phyloP scores from a whole-genome alignment of 306 rosid species.

The Prunus mira region DNA sequence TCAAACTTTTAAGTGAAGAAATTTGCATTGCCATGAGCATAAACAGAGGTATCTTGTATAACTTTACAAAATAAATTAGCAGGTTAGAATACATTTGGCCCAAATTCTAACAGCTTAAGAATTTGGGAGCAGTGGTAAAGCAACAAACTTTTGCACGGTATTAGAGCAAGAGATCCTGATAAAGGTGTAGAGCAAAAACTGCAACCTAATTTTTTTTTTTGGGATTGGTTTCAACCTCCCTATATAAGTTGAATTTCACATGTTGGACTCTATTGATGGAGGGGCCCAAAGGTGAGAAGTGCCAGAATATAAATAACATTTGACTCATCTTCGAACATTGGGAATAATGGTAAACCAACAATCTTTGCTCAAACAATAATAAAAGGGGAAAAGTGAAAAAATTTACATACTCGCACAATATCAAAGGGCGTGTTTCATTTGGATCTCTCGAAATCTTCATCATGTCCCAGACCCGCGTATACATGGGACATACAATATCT shows the following conservation, averaged over 20 bases:
- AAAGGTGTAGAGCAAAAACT: not conserved
- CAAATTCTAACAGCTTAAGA: not conserved
- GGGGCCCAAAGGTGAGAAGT: not conserved
- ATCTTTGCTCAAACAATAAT: not conserved
- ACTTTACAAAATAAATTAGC: not conserved
- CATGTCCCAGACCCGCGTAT: conserved; percentile 96
- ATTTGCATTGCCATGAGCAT: not conserved
- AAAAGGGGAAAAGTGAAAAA: not conserved
- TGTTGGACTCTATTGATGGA: not conserved
- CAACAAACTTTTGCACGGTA: not conserved
- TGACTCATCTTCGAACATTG: not conserved
- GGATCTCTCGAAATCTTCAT: conserved; percentile 88
- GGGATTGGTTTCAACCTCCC: not conserved
- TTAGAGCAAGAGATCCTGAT: not conserved
- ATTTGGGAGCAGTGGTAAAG: not conserved
- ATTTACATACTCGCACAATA: conserved; percentile 81
- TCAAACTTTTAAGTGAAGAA: conserved; percentile 6
- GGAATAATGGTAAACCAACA: not conserved
- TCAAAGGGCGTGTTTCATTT: conserved; percentile 81
- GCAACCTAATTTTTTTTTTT: too few relatives aligned
- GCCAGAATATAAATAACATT: not conserved
- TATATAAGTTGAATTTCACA: not conserved
- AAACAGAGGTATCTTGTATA: conserved; percentile 3
- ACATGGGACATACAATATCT: conserved; percentile 95
- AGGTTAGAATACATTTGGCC: not conserved